Base-by-base conservation (phyloP, 768 basidiomycete genomes). In the Porpolomopsis calyptriformis region DNA sequence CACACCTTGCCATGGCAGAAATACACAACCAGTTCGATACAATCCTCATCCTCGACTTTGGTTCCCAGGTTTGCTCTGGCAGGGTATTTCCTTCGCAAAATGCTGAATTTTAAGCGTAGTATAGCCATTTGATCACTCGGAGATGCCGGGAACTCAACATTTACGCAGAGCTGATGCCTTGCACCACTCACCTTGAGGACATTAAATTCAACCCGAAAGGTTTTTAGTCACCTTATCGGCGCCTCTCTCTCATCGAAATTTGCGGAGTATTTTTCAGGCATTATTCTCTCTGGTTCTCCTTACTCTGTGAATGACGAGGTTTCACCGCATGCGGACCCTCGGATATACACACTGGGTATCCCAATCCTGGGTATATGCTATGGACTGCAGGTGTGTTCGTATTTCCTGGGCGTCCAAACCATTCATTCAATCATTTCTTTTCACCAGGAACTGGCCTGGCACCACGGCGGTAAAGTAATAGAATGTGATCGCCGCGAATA, bases 291-390 rank as follows among this genome's bases (percentile, higher is more conserved):
- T 31, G 96, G 96, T 35, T 97, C 96, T 1, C 96, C 96, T 0
- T 98, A 94, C 67, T 98, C 94, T 25, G 96, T 98, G 16, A 98
- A 97, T 63, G 96, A 93, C 52, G 64, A 75, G 23, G 93, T 80
- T 52, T 82, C 96, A 4, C 94, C 96, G 19, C 91, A 92, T 51
- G 92, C 90, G 25, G 94, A 99, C 64, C 87, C 91, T 14, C 84
- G 75, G 12, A 80, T 98, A 8, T 98, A 90, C 56, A 76, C 82
- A 36, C 74, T 87, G 7, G 89, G 82, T 19, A 81, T 97, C 1
- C 94, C 96, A 2, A 80, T 99, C 42, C 73, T 99, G 11, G 96
- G 96, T 18, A 97, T 98, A 47, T 99, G 96, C 62, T 98, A 97
- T 63, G 96, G 96, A 20, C 73, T 98, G 11, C 91, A 96, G 74